These are phyloP conservation scores for Nidula niveotomentosa DNA, from an alignment of 1,284 basidiomycete genomes.

Conservation along the genomic window DNA sequence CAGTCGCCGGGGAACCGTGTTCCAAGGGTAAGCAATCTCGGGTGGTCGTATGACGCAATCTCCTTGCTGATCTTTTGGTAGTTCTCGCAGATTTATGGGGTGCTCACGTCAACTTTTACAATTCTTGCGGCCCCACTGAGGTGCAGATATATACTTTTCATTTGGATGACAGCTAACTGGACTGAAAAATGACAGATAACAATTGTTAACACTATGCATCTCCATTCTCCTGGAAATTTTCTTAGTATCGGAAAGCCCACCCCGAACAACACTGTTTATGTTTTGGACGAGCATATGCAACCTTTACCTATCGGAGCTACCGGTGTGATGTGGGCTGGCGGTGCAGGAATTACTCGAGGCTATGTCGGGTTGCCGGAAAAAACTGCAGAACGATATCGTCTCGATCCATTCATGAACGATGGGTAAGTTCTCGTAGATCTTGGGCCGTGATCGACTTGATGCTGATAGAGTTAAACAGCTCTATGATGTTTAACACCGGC, in stretches of 20 bases:
- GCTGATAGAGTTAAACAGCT: slow-evolving; percentile 22
- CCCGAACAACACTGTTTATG: slow-evolving; percentile 59
- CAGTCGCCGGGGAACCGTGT: slow-evolving; percentile 62
- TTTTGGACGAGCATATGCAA: slow-evolving; percentile 49
- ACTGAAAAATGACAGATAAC: slow-evolving; percentile 38
- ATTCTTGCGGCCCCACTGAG: slow-evolving; percentile 27
- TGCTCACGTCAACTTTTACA: slow-evolving; percentile 38
- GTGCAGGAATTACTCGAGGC: slow-evolving; percentile 50
- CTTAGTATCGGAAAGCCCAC: slow-evolving; percentile 56
- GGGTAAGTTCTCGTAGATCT: slow-evolving; percentile 31
- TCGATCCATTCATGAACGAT: slow-evolving; percentile 49
- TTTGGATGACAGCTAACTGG: background rate
- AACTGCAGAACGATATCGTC: slow-evolving; percentile 49
- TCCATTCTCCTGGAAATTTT: slow-evolving; percentile 39
- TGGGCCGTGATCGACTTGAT: too few species aligned
- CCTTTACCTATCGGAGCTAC: slow-evolving; percentile 51
- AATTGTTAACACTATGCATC: slow-evolving; percentile 58
- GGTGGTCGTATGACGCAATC: background rate
- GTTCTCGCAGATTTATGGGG: slow-evolving; percentile 59
- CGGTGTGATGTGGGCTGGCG: slow-evolving; percentile 63
- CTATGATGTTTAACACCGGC: slow-evolving; percentile 61
- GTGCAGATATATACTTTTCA: slow-evolving; percentile 5
- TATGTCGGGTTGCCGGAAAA: slow-evolving; percentile 55
- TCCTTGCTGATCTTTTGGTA: slow-evolving; percentile 16
- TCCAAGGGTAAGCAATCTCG: slow-evolving; percentile 41